Base-by-base conservation (phyloP, 441 rosid species). In the Erodium texanum region DNA sequence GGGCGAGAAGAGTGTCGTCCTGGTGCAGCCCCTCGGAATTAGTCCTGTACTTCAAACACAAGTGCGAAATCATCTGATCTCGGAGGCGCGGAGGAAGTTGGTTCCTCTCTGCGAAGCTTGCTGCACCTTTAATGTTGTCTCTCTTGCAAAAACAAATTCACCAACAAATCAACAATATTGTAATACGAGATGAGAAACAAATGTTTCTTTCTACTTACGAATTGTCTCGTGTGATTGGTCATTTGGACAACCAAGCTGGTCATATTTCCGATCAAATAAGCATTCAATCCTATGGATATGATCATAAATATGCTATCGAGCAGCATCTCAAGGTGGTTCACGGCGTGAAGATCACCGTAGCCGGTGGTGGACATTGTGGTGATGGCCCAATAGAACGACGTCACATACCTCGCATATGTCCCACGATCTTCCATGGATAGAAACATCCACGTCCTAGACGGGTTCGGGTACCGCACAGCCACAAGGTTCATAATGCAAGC, bases 21-120 rank as follows among this genome's bases (percentile, higher is more conserved):
- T 92, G 96, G 77, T 86, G 96, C 74, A 92, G 68, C 22, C 98
- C 98, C 71, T 89, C 95, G 18, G 95, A 82, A 75, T 88, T 86
- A 3, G 98, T 85, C 80, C 95, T 86, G 76, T 82, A 82, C 80
- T 80, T 87, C 78, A 92, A 82, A 72, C 84, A 83, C 76, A 92
- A 77, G 80, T 92, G 95, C 65, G 93, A 92, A 18, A 92, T 83
- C 93, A 92, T 92, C 76, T 92, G 98, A 69, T 92, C 98, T 82
- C 87, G 89, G 64, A 92, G 73, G 19, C 96, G 86, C 69, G 76
- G 69, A 3, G 96, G 98, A 18, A 92, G 71, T 24, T 76, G 89
- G 76, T 92, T 92, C 82, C 98, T 83, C 0, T 77, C 83, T 7
- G 87, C 93, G 73, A 92, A 92, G 79, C 86, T 85, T n/a, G 90